Percentiles rank a stretch among this genome's conserved stretches.
phyloP scores from a whole-genome alignment of 345 rosid genomes.

The Clarkia xantiana region DNA sequence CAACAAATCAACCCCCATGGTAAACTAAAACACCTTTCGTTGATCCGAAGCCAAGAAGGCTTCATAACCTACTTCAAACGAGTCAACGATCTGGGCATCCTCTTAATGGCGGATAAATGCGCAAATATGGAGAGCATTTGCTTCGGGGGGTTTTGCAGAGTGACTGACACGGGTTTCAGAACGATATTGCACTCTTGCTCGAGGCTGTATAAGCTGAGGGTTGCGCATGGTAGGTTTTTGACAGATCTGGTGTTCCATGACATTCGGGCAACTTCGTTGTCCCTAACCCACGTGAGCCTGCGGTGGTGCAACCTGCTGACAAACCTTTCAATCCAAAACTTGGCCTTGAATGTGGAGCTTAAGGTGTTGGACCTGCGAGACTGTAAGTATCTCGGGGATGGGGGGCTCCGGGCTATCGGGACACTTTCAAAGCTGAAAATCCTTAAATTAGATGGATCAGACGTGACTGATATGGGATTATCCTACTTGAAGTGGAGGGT shows the following conservation, averaged over 20 bases:
- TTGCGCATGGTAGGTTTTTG: conserved; percentile 58
- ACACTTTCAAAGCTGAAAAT: conserved; percentile 35
- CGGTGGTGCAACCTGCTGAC: conserved; percentile 82
- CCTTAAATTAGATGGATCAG: conserved; percentile 53
- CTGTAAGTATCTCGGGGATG: conserved; percentile 70
- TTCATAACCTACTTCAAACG: conserved; percentile 50
- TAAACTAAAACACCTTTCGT: conserved; percentile 66
- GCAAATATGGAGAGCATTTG: conserved; percentile 67
- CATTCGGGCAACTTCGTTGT: conserved; percentile 63
- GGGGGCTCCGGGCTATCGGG: conserved; percentile 50
- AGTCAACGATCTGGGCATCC: conserved; percentile 85
- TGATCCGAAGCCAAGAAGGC: conserved; percentile 74
- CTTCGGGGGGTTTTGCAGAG: conserved; percentile 84
- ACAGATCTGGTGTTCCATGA: conserved; percentile 90
- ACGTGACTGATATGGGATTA: conserved; percentile 55
- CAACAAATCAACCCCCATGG: conserved; percentile 65
- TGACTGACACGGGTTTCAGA: conserved; percentile 76
- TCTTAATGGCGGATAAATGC: conserved; percentile 81
- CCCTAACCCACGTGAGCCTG: conserved; percentile 62
- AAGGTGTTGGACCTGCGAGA: conserved; percentile 62
- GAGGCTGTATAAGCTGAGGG: conserved; percentile 54
- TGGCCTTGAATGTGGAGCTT: conserved; percentile 40
- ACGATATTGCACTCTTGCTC: conserved; percentile 78
- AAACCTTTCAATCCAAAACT: conserved; percentile 46
- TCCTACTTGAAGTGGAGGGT: conserved; percentile 32